Evolutionary conservation across 495 filamentous ascomycete species (phyloP).

Genomic region (Aspergillus mulundensis): DNA sequence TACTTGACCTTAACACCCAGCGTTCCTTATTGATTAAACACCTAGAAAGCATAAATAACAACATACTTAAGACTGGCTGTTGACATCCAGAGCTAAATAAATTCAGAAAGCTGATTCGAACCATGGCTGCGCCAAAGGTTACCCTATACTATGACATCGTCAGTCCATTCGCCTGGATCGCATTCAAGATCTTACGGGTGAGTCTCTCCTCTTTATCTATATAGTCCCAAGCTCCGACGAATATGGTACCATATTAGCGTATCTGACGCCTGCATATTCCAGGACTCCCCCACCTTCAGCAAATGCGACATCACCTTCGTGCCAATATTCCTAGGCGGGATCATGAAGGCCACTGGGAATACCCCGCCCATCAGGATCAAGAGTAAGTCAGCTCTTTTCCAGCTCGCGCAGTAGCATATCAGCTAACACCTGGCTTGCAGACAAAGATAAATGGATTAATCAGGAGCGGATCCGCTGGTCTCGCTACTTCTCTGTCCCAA

Average conservation of each 20-base stretch:
- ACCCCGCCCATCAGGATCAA: slow-evolving; percentile 62
- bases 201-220: neutral
- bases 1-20: neutral
- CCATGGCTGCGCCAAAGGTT: slow-evolving; percentile 54
- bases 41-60: neutral
- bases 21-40: neutral
- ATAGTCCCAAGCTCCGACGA: neutral
- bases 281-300: slow-evolving; percentile 61
- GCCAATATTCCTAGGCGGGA: slow-evolving; percentile 65
- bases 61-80: neutral
- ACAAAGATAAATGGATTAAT: slow-evolving; percentile 65
- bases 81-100: no score
- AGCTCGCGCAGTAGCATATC: neutral
- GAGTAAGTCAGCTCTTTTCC: slow-evolving; percentile 40
- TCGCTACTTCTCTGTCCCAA: slow-evolving; percentile 55
- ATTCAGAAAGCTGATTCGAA: neutral
- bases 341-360: slow-evolving; percentile 65
- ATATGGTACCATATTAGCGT: neutral
- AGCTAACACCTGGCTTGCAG: slow-evolving; percentile 29
- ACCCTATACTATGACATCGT: slow-evolving; percentile 66
- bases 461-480: slow-evolving; percentile 61
- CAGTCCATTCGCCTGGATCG: slow-evolving; percentile 67
- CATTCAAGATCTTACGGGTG: slow-evolving; percentile 60
- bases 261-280: neutral
- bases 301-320: slow-evolving; percentile 58